Base-by-base conservation (phyloP, 257 asterid genomes). In the Solanum lycopersicoides region DNA sequence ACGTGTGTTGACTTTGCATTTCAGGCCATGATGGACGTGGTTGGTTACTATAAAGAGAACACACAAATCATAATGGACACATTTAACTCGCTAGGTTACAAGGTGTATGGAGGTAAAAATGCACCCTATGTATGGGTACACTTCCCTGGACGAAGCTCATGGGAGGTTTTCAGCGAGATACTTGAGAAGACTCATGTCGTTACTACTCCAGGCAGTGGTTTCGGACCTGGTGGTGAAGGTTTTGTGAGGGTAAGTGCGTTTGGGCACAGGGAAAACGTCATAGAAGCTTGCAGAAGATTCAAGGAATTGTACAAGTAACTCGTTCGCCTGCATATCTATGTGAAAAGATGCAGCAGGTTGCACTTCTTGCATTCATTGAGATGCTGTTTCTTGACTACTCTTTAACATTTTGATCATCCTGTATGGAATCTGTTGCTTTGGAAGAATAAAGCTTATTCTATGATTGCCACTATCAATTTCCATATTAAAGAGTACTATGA, bases 151-250 rank as follows among this genome's bases (percentile, higher is more conserved):
- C 94, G 87, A 83, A 95, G 97, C 91, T 97, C 99, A 6, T 97
- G 99, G 99, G 99, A 97, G n/a, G 99, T 96, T 86, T 97, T 95
- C 85, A 75, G 93, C 14, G 98, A 96, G 92, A 94, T 97, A 84
- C 97, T 97, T 59, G 99, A 96, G 93, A 97, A 96, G 93, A 97
- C 99, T 56, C 97, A 97, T 60, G 96, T 96, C 20, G 99, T 95
- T 41, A 95, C 97, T 71, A 95, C 99, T 71, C 99, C 99, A 6
- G 98, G 98, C 56, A 97, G 98, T 83, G 99, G 99, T 30, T 97
- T 97, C 34, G 99, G 99, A 87, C 98, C 99, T 41, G 98, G 92
- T 13, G 99, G 99, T 25, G 98, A 97, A 92, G 97, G 99, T 69
- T 97, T 97, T 68, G 90, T 97, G 45, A 88, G 99, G 90, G 98